Conservation (phyloP, 345 rosid genomes). For the Ceriops decandra region DNA sequence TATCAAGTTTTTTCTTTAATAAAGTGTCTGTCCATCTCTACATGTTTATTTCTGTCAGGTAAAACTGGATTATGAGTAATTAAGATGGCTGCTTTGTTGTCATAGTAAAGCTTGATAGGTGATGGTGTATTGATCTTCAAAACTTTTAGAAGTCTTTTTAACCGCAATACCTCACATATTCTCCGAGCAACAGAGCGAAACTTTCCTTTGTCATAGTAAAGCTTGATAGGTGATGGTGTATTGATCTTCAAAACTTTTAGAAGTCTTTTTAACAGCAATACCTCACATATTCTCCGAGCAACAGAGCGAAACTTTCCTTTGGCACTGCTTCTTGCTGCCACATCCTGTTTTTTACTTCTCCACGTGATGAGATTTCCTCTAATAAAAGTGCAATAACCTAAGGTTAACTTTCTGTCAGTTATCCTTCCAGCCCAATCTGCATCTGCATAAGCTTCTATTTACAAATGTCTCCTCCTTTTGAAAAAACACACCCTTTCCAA, state of each 20-base stretch:
- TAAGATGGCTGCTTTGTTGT: background rate
- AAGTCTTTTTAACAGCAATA: background rate
- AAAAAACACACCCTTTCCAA: too few relatives aligned
- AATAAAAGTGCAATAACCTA: background rate
- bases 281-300: background rate
- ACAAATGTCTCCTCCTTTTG: too few relatives aligned
- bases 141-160: background rate
- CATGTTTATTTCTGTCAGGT: background rate
- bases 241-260: background rate
- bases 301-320: background rate
- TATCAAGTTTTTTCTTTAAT: background rate
- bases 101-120: too few relatives aligned
- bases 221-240: background rate
- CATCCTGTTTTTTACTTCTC: slow-evolving; percentile 1
- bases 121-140: background rate
- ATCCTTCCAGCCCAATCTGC: background rate
- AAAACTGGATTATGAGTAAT: background rate
- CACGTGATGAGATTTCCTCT: background rate
- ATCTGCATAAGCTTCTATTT: background rate
- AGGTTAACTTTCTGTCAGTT: background rate
- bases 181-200: background rate
- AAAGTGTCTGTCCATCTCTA: background rate
- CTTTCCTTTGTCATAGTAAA: background rate
- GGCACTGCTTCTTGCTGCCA: background rate
- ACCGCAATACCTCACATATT: background rate